Base-by-base conservation (phyloP, 129 eudicot species). In the Tagetes patula region DNA sequence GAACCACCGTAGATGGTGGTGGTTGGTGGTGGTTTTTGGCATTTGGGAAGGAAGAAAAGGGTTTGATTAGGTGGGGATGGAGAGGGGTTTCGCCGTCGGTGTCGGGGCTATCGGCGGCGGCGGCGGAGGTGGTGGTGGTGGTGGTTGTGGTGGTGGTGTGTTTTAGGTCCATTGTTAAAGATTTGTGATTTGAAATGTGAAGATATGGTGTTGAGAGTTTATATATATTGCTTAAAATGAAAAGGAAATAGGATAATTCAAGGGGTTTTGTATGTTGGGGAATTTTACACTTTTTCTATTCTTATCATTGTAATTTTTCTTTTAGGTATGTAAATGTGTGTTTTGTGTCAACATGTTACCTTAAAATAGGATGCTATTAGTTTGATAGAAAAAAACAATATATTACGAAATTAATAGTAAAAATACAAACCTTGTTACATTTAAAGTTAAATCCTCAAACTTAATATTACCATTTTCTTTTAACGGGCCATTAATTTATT, bases 41-140 rank as follows among this genome's bases (percentile, higher is more conserved):
- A 63, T 70, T 80, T 70, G 81, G 74, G 55, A 67, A 73, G 53
- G 88, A 55, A 1, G 91, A 80, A 30, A 83, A 73, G 37, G 82
- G 77, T 42, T 72, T 83, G 49, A 70, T 67, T 37, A 73, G 80
- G 52, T 84, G 93, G 48, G 80, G 68, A 74, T 77, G 80, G 2
- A 85, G 95, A 69, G 92, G 92, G 76, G 90, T 88, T 59, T 86
- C 88, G 50, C 61, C 76, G 42, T 86, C 96, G 2, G 87, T 53
- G 50, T 91, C 90, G 1, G 83, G 67, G 41, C 74, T 77, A 61
- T 68, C 70, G 36, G 83, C 6, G 65, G 75, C 13, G 61, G 65
- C 13, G 41, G 54, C 37, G 69, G 82, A 33, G 71, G 80, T 5
- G 72, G 84, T 67, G 54, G 77, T 65, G 73, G 80, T 31, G 6